phyloP scores from a whole-genome alignment of 2,329 filamentous ascomycete species.

The Neopestalotiopsis sp. region DNA sequence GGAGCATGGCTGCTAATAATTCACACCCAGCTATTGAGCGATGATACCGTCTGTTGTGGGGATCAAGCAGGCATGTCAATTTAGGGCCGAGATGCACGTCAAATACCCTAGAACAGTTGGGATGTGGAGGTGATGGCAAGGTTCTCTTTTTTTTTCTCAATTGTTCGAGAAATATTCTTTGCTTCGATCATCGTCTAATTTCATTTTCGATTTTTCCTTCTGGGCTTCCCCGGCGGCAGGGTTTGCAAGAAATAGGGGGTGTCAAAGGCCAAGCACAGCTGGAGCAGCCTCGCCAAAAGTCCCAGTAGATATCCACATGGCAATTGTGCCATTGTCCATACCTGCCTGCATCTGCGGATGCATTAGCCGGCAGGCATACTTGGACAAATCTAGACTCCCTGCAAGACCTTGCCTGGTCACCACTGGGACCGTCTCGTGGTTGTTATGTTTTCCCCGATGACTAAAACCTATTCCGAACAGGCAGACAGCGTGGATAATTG shows the following conservation, averaged over 20 bases:
- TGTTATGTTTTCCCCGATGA: neutral
- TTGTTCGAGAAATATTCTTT: neutral
- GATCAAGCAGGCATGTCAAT: neutral
- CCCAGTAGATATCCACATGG: neutral
- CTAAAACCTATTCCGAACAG: neutral
- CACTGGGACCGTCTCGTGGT: neutral
- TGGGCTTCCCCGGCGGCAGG: neutral
- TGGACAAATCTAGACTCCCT: neutral
- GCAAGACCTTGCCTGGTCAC: neutral
- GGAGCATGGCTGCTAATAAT: neutral
- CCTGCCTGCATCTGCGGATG: neutral
- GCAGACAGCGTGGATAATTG: neutral
- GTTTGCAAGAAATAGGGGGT: neutral
- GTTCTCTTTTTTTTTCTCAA: neutral
- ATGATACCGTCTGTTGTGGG: neutral
- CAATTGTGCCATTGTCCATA: neutral
- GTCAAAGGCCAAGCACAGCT: neutral
- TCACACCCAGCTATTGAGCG: neutral
- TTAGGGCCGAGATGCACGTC: neutral
- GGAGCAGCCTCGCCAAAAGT: constrained; percentile 10
- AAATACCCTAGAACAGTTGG: neutral
- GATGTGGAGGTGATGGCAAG: neutral
- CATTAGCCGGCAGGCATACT: neutral
- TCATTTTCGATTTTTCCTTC: neutral
- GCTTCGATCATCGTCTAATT: neutral